Base-by-base conservation (phyloP, 2,329 filamentous ascomycete genomes). In the Fusarium zealandicum region DNA sequence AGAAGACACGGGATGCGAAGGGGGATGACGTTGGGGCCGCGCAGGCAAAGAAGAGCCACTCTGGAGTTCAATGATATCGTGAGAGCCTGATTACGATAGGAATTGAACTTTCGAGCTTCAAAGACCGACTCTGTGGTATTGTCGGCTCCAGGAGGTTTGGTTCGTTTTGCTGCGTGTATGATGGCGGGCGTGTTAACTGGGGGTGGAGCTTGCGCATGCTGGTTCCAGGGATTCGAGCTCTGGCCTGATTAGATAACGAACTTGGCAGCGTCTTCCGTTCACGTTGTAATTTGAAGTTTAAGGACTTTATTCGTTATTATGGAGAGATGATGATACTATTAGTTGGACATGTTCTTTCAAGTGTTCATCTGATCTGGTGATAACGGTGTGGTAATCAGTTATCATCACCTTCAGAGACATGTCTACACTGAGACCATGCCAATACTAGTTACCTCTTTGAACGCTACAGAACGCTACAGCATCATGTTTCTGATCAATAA, bases 191-290 rank as follows among this genome's bases (percentile, higher is more conserved):
- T 43, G 40, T 43, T 32, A 43, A 33, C 20, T 37, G 18, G 40
- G 48, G 48, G 60, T 58, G 48, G 55, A 63, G 52, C 58, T 60
- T 49, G 35, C 44, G 42, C 49, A 63, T 51, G 43, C 35, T 18
- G 52, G 22, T 35, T 36, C 25, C 47, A 32, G 39, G 48, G 39
- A 44, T 49, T 35, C 30, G 45, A 48, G 51, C 46, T 48, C 52
- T 42, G 10, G 12, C 42, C 62, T 67, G 64, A 67, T 67, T 62
- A 67, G 64, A 67, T 67, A 67, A 67, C 42, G 39, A 51, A 11
- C 50, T 51, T 55, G 39, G 32, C 39, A 47, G 51, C 47, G 39
- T 27, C 30, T 32, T 33, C 28, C 14, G 4, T 43, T 14, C 11
- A 27, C 18, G 6, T 7, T 9, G 8, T 14, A 43, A 7, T 25